Evolutionary conservation across 75 land plant species (phyloP).

Genomic region (Cryptomeria japonica): DNA sequence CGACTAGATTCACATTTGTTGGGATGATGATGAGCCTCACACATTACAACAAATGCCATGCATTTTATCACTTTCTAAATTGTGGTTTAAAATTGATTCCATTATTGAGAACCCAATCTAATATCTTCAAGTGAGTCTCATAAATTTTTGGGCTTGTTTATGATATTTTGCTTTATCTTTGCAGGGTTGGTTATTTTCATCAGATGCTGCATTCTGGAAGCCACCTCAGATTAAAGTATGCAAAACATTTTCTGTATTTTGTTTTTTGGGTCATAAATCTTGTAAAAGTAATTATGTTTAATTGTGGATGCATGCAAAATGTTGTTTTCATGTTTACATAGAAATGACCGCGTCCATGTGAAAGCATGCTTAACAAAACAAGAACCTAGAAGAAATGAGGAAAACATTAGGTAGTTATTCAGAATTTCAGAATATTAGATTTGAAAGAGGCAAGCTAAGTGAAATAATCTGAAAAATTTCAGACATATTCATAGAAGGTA

Average conservation of each 20-base stretch:
- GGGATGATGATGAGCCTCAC: background rate
- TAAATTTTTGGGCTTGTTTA: background rate
- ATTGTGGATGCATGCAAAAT: background rate
- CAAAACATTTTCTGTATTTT: background rate
- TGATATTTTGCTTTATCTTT: slow-evolving; percentile 15
- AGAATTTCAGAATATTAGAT: background rate
- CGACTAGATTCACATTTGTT: background rate
- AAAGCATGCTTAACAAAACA: background rate
- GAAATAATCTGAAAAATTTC: background rate
- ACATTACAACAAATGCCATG: background rate
- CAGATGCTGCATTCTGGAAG: slow-evolving; percentile 87
- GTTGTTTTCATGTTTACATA: background rate
- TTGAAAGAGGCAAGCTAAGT: background rate
- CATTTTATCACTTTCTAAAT: background rate
- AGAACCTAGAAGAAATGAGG: background rate
- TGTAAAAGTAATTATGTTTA: background rate
- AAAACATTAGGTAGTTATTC: background rate
- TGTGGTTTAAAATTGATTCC: background rate
- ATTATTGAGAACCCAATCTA: background rate
- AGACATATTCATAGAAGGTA: background rate
- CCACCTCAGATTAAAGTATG: slow-evolving; percentile 93
- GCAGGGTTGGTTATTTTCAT: slow-evolving; percentile 97
- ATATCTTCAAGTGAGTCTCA: background rate
- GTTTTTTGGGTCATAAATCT: background rate
- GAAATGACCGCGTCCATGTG: background rate